A percentile compares a stretch with the other conserved stretches of the same genome.
These are phyloP conservation scores for Penicillium riverlandense DNA, from an alignment of 495 filamentous ascomycete species.

Conservation along the genomic window DNA sequence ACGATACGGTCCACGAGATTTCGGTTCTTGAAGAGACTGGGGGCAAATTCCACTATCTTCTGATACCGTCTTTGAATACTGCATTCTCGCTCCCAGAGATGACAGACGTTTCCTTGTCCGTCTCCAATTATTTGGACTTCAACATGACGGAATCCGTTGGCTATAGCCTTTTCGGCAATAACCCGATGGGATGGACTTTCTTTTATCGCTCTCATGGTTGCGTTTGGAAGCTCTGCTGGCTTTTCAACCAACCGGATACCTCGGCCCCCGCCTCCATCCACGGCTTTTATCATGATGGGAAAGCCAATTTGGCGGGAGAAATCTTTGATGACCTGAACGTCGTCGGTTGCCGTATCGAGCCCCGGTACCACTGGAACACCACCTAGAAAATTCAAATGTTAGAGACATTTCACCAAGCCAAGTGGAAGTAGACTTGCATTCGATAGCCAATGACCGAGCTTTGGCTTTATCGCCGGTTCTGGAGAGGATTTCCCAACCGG, in stretches of 20 bases:
- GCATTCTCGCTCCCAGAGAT: constrained; percentile 54
- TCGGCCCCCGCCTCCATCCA: constrained; percentile 45
- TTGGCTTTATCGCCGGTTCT: constrained; percentile 52
- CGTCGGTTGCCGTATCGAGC: constrained; percentile 30
- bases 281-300: constrained; percentile 53
- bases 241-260: constrained; percentile 38
- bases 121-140: constrained; percentile 56
- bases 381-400: no score
- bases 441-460: constrained; percentile 43
- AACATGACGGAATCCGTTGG: constrained; percentile 46
- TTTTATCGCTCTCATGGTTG: constrained; percentile 34
- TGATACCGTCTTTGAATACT: constrained; percentile 51
- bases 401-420: no score
- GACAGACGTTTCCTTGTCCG: constrained; percentile 37
- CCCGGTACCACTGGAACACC: constrained; percentile 47
- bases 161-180: constrained; percentile 45
- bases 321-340: constrained; percentile 24
- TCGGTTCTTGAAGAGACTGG: constrained; percentile 32
- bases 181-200: constrained; percentile 46
- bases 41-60: constrained; percentile 46
- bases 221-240: constrained; percentile 28
- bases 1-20: constrained; percentile 30
- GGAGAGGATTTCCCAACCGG: constrained; percentile 42
- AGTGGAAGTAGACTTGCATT: no score
- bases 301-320: constrained; percentile 42